Percentiles rank a stretch among this genome's conserved stretches.
Conservation (phyloP, 2,329 filamentous ascomycete species). For the Alternaria atra region DNA sequence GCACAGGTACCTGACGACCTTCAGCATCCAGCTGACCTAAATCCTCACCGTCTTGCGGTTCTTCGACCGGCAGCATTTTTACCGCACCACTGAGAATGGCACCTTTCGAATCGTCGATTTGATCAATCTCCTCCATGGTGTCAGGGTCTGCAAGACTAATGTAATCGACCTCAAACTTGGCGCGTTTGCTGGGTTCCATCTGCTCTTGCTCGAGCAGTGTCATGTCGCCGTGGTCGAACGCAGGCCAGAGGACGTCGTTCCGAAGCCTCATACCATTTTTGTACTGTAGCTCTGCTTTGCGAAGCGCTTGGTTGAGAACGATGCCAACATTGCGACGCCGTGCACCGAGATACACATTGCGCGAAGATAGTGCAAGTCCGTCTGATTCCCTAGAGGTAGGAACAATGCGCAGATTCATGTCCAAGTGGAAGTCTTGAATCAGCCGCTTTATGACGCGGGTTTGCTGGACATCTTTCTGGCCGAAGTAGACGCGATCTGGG, state of each 20-base stretch:
- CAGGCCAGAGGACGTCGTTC: slow-evolving; percentile 75
- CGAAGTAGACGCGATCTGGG: slow-evolving; percentile 86
- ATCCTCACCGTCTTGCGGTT: slow-evolving; percentile 74
- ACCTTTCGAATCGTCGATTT: slow-evolving; percentile 74
- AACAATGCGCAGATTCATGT: slow-evolving; percentile 76
- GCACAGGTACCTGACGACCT: slow-evolving; percentile 76
- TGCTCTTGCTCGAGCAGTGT: slow-evolving; percentile 69
- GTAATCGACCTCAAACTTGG: slow-evolving; percentile 86
- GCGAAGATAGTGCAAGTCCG: slow-evolving; percentile 87
- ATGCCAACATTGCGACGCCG: slow-evolving; percentile 76
- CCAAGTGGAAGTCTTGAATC: slow-evolving; percentile 86
- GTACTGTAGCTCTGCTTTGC: slow-evolving; percentile 75
- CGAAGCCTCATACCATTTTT: slow-evolving; percentile 63
- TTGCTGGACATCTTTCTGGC: slow-evolving; percentile 98
- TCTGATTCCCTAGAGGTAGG: slow-evolving; percentile 79
- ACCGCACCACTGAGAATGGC: slow-evolving; percentile 90
- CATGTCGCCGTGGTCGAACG: slow-evolving; percentile 66
- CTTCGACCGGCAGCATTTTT: slow-evolving; percentile 85
- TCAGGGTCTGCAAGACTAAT: slow-evolving; percentile 88
- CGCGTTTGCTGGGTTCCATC: slow-evolving; percentile 68
- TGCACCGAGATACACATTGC: slow-evolving; percentile 90
- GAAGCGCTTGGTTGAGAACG: slow-evolving; percentile 75
- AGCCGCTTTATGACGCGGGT: slow-evolving; percentile 87
- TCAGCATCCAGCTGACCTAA: slow-evolving; percentile 72
- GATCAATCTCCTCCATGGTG: slow-evolving; percentile 78